phyloP scores from a whole-genome alignment of 2,329 filamentous ascomycete species.

The Seiridium unicorne region DNA sequence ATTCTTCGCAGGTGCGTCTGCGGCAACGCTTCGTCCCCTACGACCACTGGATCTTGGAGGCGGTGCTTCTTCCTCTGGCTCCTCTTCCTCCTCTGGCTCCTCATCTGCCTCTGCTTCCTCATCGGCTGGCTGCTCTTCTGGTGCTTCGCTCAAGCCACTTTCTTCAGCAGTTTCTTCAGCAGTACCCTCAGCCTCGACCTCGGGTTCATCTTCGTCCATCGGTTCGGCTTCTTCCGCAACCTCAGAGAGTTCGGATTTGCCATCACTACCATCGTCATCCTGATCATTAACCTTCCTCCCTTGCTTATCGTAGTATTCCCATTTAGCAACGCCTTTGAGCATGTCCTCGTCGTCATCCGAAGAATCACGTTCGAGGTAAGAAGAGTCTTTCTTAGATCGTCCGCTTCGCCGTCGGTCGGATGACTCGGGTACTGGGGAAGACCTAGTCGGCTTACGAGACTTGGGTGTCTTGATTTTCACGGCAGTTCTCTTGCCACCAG shows the following conservation, averaged over 20 bases:
- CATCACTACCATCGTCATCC: conserved; percentile 19
- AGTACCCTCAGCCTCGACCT: conserved; percentile 5
- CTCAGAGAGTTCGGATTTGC: conserved; percentile 19
- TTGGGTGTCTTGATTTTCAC: conserved; percentile 23
- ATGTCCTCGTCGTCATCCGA: conserved; percentile 61
- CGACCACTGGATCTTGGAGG: conserved; percentile 23
- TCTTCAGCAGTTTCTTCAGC: not conserved
- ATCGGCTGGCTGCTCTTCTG: conserved; percentile 6
- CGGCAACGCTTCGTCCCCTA: conserved; percentile 15
- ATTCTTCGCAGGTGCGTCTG: not conserved
- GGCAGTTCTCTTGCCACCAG: conserved; percentile 24
- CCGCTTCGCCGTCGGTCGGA: conserved; percentile 56
- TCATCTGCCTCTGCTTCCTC: conserved; percentile 18
- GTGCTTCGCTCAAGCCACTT: conserved; percentile 2
- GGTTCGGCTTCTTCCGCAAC: conserved; percentile 17
- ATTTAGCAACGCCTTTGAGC: conserved; percentile 58
- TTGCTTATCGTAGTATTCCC: conserved; percentile 48
- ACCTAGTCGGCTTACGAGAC: conserved; percentile 27
- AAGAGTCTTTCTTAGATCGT: conserved; percentile 44
- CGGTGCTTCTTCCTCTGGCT: conserved; percentile 16
- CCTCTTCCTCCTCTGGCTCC: conserved; percentile 18
- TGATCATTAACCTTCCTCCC: conserved; percentile 28
- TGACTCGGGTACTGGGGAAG: conserved; percentile 28
- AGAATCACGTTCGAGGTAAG: conserved; percentile 56
- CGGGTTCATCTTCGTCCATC: conserved; percentile 13